A percentile compares a stretch with the other conserved stretches of the same genome.
Evolutionary conservation across 2,329 filamentous ascomycete genomes (phyloP).

Genomic region (Colletotrichum sp.): DNA sequence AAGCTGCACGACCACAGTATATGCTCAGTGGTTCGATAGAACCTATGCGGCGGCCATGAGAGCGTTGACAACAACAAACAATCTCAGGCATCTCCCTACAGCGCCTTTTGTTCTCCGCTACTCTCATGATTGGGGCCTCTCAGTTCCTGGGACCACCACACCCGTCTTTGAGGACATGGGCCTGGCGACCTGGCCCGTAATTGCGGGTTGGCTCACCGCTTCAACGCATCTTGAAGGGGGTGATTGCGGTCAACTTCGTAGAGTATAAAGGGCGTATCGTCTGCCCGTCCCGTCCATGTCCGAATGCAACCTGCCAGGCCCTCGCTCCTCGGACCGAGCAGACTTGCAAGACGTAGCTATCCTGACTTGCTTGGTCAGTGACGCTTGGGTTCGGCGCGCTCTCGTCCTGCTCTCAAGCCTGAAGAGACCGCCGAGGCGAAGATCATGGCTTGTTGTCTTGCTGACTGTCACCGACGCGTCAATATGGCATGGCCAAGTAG

Average conservation of each 20-base stretch:
- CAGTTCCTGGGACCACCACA: neutral
- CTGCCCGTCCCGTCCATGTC: neutral
- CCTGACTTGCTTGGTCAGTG: neutral
- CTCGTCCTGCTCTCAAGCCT: neutral
- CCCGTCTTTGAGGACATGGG: neutral
- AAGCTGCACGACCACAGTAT: neutral
- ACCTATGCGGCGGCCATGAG: neutral
- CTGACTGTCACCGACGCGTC: neutral
- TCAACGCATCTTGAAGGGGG: neutral
- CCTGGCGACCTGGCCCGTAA: neutral
- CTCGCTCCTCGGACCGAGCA: neutral
- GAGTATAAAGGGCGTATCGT: neutral
- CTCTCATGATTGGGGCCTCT: neutral
- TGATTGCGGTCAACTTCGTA: neutral
- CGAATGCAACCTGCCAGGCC: neutral
- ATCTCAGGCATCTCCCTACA: neutral
- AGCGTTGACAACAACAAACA: neutral
- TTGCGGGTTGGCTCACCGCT: neutral
- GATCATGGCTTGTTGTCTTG: neutral
- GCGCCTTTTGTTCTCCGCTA: neutral
- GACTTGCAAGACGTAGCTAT: neutral
- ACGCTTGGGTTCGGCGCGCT: neutral
- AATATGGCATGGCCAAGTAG: neutral
- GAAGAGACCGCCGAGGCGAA: neutral
- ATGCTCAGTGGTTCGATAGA: neutral